Conservation (phyloP, 495 filamentous ascomycete genomes). For the Penicillium goetzii region DNA sequence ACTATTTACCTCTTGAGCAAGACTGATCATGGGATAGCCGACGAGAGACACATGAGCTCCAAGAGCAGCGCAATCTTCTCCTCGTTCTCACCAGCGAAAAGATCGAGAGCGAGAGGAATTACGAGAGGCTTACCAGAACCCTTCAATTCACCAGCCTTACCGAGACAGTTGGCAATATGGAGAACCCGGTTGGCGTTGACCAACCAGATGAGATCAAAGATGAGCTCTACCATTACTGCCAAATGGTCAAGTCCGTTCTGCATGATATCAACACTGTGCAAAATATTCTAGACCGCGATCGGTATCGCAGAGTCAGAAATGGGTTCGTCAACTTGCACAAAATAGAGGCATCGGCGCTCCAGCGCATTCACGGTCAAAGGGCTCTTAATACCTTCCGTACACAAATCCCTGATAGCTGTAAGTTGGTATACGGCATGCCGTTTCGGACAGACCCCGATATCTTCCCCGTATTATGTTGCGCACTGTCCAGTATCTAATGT, state of each 20-base stretch:
- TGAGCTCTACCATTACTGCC: constrained; percentile 1
- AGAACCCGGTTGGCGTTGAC: not conserved
- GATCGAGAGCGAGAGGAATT: not conserved
- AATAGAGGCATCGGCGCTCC: not conserved
- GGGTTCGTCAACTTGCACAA: not conserved
- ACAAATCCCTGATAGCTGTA: not conserved
- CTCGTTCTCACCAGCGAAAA: not conserved
- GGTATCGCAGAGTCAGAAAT: not conserved
- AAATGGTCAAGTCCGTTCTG: not conserved
- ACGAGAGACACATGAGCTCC: constrained; percentile 1
- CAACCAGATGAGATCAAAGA: not conserved
- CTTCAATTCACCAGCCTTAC: not conserved
- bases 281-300: not conserved
- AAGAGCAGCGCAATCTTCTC: not conserved
- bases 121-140: not conserved
- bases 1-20: not conserved
- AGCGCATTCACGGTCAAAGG: not conserved
- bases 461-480: not conserved
- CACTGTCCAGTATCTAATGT: not conserved
- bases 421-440: not conserved
- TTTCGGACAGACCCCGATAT: not conserved
- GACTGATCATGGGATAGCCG: not conserved
- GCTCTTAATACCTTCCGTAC: not conserved
- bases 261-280: not conserved
- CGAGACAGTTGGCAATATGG: not conserved